Evolutionary conservation across 768 basidiomycete species (phyloP), one percentile per base, ranked within the genome.

Genomic region (Trametopsis cervina): DNA sequence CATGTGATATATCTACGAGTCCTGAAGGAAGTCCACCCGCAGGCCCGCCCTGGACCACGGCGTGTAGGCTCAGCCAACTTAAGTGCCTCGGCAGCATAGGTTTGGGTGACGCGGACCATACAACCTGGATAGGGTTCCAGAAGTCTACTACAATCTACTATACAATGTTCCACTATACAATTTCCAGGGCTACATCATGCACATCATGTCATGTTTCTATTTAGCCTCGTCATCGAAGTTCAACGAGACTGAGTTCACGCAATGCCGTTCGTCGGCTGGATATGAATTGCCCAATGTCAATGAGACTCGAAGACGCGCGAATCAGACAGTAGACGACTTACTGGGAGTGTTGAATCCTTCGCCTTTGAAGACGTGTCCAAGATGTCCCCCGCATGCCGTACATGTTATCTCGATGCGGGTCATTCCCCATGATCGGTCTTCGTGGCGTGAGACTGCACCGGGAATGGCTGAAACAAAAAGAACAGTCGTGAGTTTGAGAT

Each of bases 331-430:
- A n/a, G 10, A 12, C 21, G 12, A 68, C 83, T 29, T 61, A 85
- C 88, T 90, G 3, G 90, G 90, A 0, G 81, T 90, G 4, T 67
- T 48, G 66, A 77, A 92, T 1, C 85, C 85, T 66, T 95, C 93
- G 29, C 92, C 92, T 60, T 89, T 88, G 78, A 97, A 97, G 35
- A 97, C 88, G 61, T 97, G 93, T 3, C 94, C 94, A 4, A 97
- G 74, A 63, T 97, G 94, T 1, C 93, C 91, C 7, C 89, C 91
- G 59, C 93, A 95, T 2, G 89, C 86, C 15, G 89, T 75, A 60
- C 91, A 95, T 22, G 80, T 85, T 40, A 97, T 95, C 69, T 96
- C 93, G 15, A 70, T 91, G 42, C 93, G 78, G 5, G 68, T 67
- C 75, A 78, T 84, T 37, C 85, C 85, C 48, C 75, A 65, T 0